Evolutionary conservation across 495 filamentous ascomycete genomes (phyloP), one percentile per base, ranked within the genome.

Genomic region (Aspergillus heteromorphus): DNA sequence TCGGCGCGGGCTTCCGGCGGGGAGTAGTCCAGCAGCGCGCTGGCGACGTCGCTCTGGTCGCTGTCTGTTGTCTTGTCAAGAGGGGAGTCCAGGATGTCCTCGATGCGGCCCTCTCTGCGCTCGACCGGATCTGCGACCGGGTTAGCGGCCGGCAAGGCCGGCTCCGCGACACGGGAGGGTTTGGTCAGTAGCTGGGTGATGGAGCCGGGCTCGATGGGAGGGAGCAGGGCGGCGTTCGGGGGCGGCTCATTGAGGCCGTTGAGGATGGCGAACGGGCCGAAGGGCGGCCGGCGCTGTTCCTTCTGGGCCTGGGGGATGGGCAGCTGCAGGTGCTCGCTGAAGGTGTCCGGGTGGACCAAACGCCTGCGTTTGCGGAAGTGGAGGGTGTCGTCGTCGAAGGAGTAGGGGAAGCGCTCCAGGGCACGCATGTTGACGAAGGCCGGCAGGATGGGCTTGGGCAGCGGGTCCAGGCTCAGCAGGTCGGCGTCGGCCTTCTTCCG

Each of bases 211-310:
- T 83, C 79, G 45, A 90, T 90, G 6, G 86, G 87, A 0, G 87
- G 86, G 56, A 90, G 86, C 9, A 88, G 73, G 20, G 83, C 81
- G 45, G 85, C 82, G 62, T 88, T 83, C 10, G 86, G 87, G 4
- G 87, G 87, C 0, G 87, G 87, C 59, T 89, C 86, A 60, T 86
- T 83, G 29, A 90, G 69, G n/a, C 86, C 85, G 62, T 86, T 84
- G 38, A 91, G 79, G 57, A 89, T 88, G 51, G 86, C 73, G 68
- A 75, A 77, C 3, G 78, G 77, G 13, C 71, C 74, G 56, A 79
- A 79, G 1, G 75, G 77, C 29, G 70, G 75, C 21, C 68, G 73
- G 18, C 77, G 72, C 36, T 75, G 74, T 30, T 78, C 73, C 47
- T 74, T 74, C 16, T 73, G 68, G 2, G 76, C 61, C 48, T 74